Evolutionary conservation across 257 asterid genomes (phyloP).

Genomic region (Solanum okadae): DNA sequence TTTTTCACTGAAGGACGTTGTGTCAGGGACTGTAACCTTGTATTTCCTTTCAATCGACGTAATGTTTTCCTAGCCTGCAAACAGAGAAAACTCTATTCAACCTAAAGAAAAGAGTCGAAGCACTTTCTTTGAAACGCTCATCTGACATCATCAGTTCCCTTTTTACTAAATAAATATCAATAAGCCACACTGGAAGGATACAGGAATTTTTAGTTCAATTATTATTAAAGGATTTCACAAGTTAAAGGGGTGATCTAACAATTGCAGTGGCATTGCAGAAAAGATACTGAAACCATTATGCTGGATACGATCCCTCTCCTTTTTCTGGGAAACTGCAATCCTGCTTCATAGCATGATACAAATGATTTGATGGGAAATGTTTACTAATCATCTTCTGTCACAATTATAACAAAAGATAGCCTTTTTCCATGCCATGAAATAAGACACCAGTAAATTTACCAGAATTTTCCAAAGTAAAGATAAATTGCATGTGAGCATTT

Average conservation of each 20-base stretch:
- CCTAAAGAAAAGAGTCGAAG: neutral
- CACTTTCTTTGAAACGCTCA: neutral
- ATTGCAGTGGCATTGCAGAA: neutral
- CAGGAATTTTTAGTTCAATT: neutral
- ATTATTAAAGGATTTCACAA: neutral
- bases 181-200: neutral
- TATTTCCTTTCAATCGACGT: constrained; percentile 42
- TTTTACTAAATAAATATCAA: neutral
- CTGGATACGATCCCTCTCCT: neutral
- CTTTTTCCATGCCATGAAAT: neutral
- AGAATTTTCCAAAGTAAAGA: neutral
- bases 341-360: neutral
- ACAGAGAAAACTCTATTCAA: neutral
- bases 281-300: neutral
- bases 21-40: constrained; percentile 47
- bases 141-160: neutral
- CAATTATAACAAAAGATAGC: neutral
- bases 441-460: neutral
- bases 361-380: neutral
- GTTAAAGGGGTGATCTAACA: neutral
- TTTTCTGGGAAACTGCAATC: neutral
- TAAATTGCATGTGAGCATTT: neutral
- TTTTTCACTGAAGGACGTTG: constrained; percentile 45
- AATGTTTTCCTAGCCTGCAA: constrained; percentile 62
- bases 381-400: neutral